These are phyloP conservation scores for Daedaleopsis sinensis DNA, from an alignment of 768 basidiomycete species.

Conservation along the genomic window DNA sequence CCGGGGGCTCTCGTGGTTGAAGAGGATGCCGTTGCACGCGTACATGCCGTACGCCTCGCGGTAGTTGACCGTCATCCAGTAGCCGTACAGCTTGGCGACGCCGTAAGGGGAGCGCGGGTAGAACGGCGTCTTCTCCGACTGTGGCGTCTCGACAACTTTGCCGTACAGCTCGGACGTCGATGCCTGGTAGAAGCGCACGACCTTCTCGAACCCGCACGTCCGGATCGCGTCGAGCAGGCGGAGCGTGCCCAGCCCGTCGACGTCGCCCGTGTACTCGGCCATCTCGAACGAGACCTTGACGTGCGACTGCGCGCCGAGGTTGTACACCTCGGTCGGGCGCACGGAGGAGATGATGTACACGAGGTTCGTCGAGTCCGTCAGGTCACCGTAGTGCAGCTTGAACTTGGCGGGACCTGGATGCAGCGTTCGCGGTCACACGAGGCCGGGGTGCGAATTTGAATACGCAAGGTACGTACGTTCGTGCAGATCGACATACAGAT, in stretches of 20 bases:
- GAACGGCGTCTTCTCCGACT: slow-evolving; percentile 96
- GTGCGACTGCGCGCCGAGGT: slow-evolving; percentile 96
- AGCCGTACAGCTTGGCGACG: slow-evolving; percentile 91
- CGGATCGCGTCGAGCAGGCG: slow-evolving; percentile 95
- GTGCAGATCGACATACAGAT: slow-evolving; percentile 91
- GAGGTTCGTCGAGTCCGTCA: slow-evolving; percentile 95
- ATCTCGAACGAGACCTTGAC: slow-evolving; percentile 99
- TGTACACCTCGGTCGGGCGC: slow-evolving; percentile 96
- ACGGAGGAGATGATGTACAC: slow-evolving; percentile 96
- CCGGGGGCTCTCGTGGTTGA: slow-evolving; percentile 97
- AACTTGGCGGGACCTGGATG: slow-evolving; percentile 69
- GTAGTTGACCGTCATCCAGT: slow-evolving; percentile 91
- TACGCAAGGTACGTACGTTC: slow-evolving; percentile 61
- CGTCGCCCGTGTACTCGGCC: slow-evolving; percentile 98
- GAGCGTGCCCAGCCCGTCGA: slow-evolving; percentile 93
- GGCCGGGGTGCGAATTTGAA: neutral
- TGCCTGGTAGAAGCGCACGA: slow-evolving; percentile 96
- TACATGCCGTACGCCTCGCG: slow-evolving; percentile 96
- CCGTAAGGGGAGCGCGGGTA: slow-evolving; percentile 98
- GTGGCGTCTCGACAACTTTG: slow-evolving; percentile 94
- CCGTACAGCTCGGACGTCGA: slow-evolving; percentile 98
- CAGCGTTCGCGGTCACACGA: slow-evolving; percentile 3
- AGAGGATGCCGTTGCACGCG: slow-evolving; percentile 95
- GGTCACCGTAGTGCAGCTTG: slow-evolving; percentile 89
- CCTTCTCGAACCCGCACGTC: slow-evolving; percentile 91